Percentiles rank a stretch among this genome's conserved stretches.
Conservation (phyloP, 805 yeast species). For the Suhomyces sp. region DNA sequence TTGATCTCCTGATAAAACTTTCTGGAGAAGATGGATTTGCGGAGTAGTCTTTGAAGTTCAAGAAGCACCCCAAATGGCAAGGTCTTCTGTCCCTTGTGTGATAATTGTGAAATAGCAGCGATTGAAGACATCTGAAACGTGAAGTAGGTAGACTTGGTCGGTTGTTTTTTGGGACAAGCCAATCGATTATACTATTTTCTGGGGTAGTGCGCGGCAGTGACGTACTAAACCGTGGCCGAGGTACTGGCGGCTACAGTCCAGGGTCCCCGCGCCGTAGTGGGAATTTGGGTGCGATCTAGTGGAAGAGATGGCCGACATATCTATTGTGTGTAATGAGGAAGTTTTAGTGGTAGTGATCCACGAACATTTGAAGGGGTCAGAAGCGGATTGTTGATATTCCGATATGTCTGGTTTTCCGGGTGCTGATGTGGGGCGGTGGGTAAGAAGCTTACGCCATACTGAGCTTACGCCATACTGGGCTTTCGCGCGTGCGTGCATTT, state of each 20-base stretch:
- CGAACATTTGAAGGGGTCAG: too few species aligned
- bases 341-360: too few species aligned
- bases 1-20: conserved; percentile 41
- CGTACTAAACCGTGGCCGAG: not conserved
- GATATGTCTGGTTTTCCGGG: too few species aligned
- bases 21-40: conserved; percentile 33
- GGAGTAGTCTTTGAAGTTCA: conserved; percentile 25
- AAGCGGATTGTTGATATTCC: too few species aligned
- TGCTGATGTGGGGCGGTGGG: too few species aligned
- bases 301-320: not conserved
- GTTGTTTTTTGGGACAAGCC: not conserved
- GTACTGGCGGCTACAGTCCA: not conserved
- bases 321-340: not conserved
- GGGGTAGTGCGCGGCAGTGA: conserved; percentile 1
- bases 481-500: not conserved
- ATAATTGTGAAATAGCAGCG: conserved; percentile 16
- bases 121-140: conserved; percentile 5
- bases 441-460: too few species aligned
- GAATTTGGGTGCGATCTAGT: not conserved
- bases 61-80: conserved; percentile 25
- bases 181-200: not conserved
- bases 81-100: conserved; percentile 1
- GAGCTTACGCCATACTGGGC: not conserved
- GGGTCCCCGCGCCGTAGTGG: not conserved
- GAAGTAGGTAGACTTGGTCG: not conserved